A percentile compares a stretch with the other conserved stretches of the same genome.
These are phyloP conservation scores for Xylaria telfairii DNA, from an alignment of 495 filamentous ascomycete genomes.

Conservation along the genomic window DNA sequence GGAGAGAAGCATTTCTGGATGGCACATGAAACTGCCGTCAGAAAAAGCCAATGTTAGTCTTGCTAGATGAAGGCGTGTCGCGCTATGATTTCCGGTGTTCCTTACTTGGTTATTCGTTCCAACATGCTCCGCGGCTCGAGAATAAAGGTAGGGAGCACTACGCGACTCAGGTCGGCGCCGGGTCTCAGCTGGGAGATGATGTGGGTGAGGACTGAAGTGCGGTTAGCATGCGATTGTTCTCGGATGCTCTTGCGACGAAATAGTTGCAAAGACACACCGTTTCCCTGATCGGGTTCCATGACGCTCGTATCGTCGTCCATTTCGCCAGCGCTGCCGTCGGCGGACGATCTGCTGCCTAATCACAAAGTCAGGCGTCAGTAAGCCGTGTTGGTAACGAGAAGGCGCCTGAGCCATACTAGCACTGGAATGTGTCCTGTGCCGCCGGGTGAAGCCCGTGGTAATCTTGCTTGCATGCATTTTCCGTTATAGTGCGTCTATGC, in stretches of 20 bases:
- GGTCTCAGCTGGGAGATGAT: conserved; percentile 97
- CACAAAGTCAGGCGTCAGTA: conserved; percentile 4
- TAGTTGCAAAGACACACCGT: conserved; percentile 54
- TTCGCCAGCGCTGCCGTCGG: conserved; percentile 43
- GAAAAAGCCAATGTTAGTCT: conserved; percentile 34
- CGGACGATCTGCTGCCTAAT: conserved; percentile 57
- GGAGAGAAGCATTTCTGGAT: conserved; percentile 91
- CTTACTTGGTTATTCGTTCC: conserved; percentile 95
- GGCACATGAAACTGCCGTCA: conserved; percentile 90
- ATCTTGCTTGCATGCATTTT: conserved; percentile 41
- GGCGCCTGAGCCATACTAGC: conserved; percentile 34
- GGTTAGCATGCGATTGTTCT: conserved; percentile 19
- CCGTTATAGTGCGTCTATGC: background rate
- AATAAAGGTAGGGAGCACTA: conserved; percentile 96
- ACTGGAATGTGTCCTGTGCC: conserved; percentile 38
- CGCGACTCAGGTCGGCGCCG: conserved; percentile 91
- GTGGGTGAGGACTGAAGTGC: conserved; percentile 76
- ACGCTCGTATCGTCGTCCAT: conserved; percentile 75
- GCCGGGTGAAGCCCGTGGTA: conserved; percentile 36
- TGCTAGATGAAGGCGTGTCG: background rate
- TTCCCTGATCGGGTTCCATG: conserved; percentile 78
- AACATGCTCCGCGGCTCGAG: conserved; percentile 97
- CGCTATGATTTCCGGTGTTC: conserved; percentile 25
- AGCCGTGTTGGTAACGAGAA: background rate
- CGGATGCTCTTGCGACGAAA: background rate